phyloP scores from a whole-genome alignment of 257 asterid species.

The Scutellaria barbata region DNA sequence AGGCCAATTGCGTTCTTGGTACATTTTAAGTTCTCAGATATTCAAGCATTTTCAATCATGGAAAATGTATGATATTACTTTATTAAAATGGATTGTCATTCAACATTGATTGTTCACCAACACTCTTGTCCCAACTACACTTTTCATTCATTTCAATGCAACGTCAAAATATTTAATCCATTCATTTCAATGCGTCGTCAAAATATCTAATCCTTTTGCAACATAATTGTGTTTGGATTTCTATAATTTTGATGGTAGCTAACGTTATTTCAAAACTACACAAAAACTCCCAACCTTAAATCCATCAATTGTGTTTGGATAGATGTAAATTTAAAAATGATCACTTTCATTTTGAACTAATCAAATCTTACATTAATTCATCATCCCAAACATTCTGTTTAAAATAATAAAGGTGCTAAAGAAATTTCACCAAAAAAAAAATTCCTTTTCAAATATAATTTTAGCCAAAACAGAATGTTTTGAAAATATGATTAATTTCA shows the following conservation, averaged over 20 bases:
- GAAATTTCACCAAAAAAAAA: too few species aligned
- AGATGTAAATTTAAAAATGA: too few species aligned
- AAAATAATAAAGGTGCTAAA: too few species aligned
- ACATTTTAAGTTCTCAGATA: background rate
- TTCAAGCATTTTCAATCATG: background rate
- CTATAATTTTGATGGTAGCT: background rate
- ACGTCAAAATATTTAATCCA: background rate
- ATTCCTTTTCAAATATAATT: too few species aligned
- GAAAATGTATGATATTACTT: background rate
- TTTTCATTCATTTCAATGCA: background rate
- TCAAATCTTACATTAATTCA: too few species aligned
- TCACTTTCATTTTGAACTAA: too few species aligned
- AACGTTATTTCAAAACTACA: background rate
- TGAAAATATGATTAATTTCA: too few species aligned
- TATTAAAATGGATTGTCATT: slow-evolving; percentile 3
- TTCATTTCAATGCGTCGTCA: background rate
- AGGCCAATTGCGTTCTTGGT: background rate
- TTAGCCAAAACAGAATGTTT: too few species aligned
- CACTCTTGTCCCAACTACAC: background rate
- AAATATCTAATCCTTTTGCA: background rate
- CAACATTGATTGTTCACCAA: slow-evolving; percentile 15
- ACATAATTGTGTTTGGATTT: background rate
- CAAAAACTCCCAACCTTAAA: too few species aligned
- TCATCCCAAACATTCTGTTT: too few species aligned
- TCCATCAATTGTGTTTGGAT: too few species aligned